Evolutionary conservation across 1,284 basidiomycete species (phyloP).

Genomic region (Serendipita sp.): DNA sequence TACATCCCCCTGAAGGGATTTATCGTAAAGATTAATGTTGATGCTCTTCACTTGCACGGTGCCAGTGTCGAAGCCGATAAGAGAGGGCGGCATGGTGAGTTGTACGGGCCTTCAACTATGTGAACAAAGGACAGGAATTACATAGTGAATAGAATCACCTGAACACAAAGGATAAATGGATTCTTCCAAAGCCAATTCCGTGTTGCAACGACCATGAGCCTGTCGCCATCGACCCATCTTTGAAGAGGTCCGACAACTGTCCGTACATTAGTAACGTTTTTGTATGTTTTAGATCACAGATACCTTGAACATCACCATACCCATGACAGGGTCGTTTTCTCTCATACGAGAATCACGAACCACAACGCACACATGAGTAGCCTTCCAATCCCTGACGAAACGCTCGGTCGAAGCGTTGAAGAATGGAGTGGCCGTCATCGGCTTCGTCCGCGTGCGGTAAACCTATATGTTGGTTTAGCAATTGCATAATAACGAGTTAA

Average conservation of each 20-base stretch:
- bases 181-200: constrained; percentile 11
- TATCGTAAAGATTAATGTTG: constrained; percentile 5
- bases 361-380: constrained; percentile 10
- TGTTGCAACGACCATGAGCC: constrained; percentile 10
- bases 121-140: not conserved
- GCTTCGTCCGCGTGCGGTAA: constrained; percentile 12
- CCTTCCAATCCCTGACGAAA: constrained; percentile 11
- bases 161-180: constrained; percentile 12
- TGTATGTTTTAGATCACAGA: not conserved
- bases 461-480: not conserved
- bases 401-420: constrained; percentile 12
- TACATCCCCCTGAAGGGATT: not conserved
- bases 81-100: constrained; percentile 9
- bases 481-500: not conserved
- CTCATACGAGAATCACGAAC: constrained; percentile 12
- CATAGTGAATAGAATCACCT: not conserved
- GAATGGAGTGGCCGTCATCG: constrained; percentile 11
- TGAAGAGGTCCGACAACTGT: constrained; percentile 11
- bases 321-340: constrained; percentile 12
- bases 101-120: not conserved
- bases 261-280: not conserved
- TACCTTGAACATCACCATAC: constrained; percentile 10
- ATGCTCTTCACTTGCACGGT: constrained; percentile 9
- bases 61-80: constrained; percentile 11
- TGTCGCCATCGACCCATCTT: constrained; percentile 10